Percentiles rank a stretch among this genome's conserved stretches.
These are phyloP conservation scores for Sherardia arvensis DNA, from an alignment of 257 asterid genomes.

Conservation along the genomic window DNA sequence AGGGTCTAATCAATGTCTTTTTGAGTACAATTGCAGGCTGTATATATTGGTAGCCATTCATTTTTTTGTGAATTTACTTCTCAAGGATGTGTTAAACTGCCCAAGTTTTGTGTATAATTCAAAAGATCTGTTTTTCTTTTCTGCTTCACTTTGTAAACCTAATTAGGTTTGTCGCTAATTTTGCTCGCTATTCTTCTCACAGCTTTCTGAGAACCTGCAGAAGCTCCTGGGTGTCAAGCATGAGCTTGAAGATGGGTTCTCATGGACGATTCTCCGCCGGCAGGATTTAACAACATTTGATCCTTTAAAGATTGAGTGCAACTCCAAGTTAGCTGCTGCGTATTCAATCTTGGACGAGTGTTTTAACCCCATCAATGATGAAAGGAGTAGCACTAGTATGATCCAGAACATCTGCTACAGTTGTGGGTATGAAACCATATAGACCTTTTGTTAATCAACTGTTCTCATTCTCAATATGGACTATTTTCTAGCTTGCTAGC, in stretches of 20 bases:
- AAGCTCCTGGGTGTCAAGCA: conserved; percentile 62
- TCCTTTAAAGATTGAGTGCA: conserved; percentile 21
- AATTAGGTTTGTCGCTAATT: not conserved
- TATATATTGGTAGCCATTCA: not conserved
- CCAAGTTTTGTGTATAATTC: not conserved
- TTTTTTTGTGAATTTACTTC: not conserved
- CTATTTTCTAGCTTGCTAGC: not conserved
- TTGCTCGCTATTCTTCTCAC: conserved; percentile 15
- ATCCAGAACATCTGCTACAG: conserved; percentile 25
- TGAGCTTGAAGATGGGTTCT: conserved; percentile 65
- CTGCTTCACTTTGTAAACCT: not conserved
- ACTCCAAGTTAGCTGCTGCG: conserved; percentile 28
- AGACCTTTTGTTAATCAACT: not conserved
- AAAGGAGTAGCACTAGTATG: conserved; percentile 23
- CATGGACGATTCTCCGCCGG: conserved; percentile 61
- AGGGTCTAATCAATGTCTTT: not conserved
- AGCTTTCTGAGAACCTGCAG: conserved; percentile 61
- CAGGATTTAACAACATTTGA: conserved; percentile 28
- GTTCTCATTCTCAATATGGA: not conserved
- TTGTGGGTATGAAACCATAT: conserved; percentile 23
- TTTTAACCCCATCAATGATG: conserved; percentile 25
- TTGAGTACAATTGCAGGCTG: not conserved
- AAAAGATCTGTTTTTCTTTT: not conserved
- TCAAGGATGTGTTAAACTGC: not conserved
- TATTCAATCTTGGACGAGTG: conserved; percentile 30